These are phyloP conservation scores for Graphilbum fragrans DNA, from an alignment of 2,329 filamentous ascomycete genomes.

Conservation along the genomic window DNA sequence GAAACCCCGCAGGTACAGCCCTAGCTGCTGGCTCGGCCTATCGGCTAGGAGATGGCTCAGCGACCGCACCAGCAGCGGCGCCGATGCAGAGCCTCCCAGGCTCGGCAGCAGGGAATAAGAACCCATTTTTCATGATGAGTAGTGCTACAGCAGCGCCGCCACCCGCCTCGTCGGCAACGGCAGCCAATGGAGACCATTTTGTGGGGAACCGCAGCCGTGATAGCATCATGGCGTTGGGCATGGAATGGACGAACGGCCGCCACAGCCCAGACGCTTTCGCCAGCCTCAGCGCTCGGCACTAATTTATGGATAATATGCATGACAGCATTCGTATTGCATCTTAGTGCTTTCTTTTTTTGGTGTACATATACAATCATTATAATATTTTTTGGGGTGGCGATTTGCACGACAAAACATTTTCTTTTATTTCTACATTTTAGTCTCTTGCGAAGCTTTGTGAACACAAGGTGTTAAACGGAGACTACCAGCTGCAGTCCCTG, in stretches of 20 bases:
- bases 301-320: constrained; percentile 2
- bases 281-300: constrained; percentile 53
- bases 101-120: constrained; percentile 26
- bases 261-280: constrained; percentile 75
- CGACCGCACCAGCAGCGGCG: constrained; percentile 11
- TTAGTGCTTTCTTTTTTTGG: too few species aligned
- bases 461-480: too few species aligned
- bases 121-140: constrained; percentile 39
- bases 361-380: too few species aligned
- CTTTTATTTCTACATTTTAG: too few species aligned
- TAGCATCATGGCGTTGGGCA: constrained; percentile 56
- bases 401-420: too few species aligned
- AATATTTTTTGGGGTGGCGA: too few species aligned
- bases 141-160: constrained; percentile 5
- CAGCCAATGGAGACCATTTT: constrained; percentile 6
- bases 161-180: constrained; percentile 4
- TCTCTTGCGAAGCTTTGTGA: too few species aligned
- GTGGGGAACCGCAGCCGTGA: constrained; percentile 49
- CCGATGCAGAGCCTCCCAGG: constrained; percentile 3
- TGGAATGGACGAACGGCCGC: constrained; percentile 55
- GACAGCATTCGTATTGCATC: background rate
- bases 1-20: constrained; percentile 6
- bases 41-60: constrained; percentile 11
- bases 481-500: too few species aligned
- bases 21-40: constrained; percentile 15